Evolutionary conservation across 2,329 filamentous ascomycete genomes (phyloP).

Genomic region (Calonectria fujianensis): DNA sequence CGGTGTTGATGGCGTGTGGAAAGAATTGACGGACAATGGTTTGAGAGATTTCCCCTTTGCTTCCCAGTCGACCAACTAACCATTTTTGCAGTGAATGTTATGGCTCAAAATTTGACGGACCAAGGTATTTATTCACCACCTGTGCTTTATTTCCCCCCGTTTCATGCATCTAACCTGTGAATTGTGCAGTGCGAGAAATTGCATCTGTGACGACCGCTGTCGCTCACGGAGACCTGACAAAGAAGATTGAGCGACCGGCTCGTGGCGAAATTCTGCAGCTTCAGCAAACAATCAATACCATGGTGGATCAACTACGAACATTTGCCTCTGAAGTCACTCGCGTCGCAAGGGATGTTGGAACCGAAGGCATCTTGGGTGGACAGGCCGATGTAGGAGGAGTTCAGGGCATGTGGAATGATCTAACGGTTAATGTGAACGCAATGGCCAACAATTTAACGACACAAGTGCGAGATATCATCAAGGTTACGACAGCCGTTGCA

Average conservation of each 20-base stretch:
- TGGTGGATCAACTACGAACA: slow-evolving; percentile 89
- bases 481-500: slow-evolving; percentile 82
- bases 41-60: slow-evolving; percentile 48
- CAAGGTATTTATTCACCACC: slow-evolving; percentile 70
- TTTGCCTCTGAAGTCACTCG: slow-evolving; percentile 90
- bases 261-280: slow-evolving; percentile 88
- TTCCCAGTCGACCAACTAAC: slow-evolving; percentile 40
- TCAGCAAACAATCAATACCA: slow-evolving; percentile 91
- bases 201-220: slow-evolving; percentile 89
- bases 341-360: slow-evolving; percentile 88
- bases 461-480: slow-evolving; percentile 95
- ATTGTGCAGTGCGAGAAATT: slow-evolving; percentile 81
- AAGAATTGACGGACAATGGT: slow-evolving; percentile 93
- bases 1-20: slow-evolving; percentile 97
- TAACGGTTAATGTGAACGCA: slow-evolving; percentile 90
- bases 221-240: slow-evolving; percentile 87
- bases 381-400: slow-evolving; percentile 90
- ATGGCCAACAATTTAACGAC: slow-evolving; percentile 93
- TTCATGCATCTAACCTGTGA: slow-evolving; percentile 39
- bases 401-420: slow-evolving; percentile 91
- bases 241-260: slow-evolving; percentile 88
- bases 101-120: slow-evolving; percentile 88
- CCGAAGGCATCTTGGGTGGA: slow-evolving; percentile 87
- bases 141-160: no score
- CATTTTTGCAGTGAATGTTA: slow-evolving; percentile 80